Evolutionary conservation across 192 early-diverging fungal species (phyloP).

Genomic region (Spizellomyces sp.): DNA sequence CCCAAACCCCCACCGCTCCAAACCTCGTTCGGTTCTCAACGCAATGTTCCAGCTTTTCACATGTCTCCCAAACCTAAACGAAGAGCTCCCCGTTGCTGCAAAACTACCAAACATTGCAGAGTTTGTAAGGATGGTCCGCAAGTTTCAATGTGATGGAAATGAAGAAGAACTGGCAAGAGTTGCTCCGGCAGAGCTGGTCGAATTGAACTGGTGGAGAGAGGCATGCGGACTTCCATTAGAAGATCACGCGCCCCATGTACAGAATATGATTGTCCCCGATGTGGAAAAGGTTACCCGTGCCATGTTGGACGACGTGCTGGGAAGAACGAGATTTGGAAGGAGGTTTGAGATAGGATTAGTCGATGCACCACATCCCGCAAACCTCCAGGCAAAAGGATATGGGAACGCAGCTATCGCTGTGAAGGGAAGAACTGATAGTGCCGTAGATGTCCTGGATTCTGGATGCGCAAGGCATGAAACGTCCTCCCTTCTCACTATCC

Average conservation of each 20-base stretch:
- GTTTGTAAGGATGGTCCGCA: slow-evolving; percentile 23
- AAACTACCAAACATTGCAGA: slow-evolving; percentile 1
- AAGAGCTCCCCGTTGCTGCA: slow-evolving; percentile 29
- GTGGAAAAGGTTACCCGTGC: not conserved
- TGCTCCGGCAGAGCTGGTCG: not conserved
- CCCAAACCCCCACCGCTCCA: slow-evolving; percentile 4
- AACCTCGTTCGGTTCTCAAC: slow-evolving; percentile 32
- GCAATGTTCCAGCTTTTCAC: slow-evolving; percentile 30
- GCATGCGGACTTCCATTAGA: slow-evolving; percentile 1
- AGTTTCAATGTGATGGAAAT: slow-evolving; percentile 15
- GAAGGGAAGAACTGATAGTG: not conserved
- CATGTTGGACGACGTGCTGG: slow-evolving; percentile 28
- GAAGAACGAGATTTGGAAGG: slow-evolving; percentile 34
- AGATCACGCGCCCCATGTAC: not conserved
- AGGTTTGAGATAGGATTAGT: slow-evolving; percentile 29
- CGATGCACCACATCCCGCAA: slow-evolving; percentile 11
- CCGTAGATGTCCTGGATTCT: slow-evolving; percentile 8
- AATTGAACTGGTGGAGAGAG: slow-evolving; percentile 25
- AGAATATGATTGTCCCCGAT: not conserved
- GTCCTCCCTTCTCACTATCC: slow-evolving; percentile 16
- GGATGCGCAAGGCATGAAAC: slow-evolving; percentile 3
- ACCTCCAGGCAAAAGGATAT: not conserved
- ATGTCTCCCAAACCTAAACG: slow-evolving; percentile 24
- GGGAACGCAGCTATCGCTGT: not conserved
- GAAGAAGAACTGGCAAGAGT: not conserved